Percentiles rank a stretch among this genome's conserved stretches.
Evolutionary conservation across 2,329 filamentous ascomycete genomes (phyloP).

Genomic region (Phaeosphaeria sp.): DNA sequence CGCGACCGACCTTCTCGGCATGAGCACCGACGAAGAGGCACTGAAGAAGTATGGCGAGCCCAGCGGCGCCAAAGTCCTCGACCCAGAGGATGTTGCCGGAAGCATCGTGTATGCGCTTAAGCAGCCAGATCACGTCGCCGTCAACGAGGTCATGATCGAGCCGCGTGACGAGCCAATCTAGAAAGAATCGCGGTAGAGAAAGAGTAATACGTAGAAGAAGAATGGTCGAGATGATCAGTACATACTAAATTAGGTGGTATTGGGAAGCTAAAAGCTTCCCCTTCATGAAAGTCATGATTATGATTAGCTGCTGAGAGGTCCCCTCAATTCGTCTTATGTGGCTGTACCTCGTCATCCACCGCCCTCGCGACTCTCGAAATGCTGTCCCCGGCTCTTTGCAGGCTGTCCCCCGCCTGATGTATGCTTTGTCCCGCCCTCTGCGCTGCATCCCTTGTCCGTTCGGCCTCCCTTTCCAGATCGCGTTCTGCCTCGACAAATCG

Average conservation of each 20-base stretch:
- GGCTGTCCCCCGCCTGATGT: constrained; percentile 9
- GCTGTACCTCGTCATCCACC: constrained; percentile 16
- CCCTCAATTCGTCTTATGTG: constrained; percentile 1
- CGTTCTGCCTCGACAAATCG: constrained; percentile 11
- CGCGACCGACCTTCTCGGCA: constrained; percentile 73
- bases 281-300: not conserved
- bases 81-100: constrained; percentile 73
- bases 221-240: not conserved
- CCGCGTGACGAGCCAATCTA: constrained; percentile 46
- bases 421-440: constrained; percentile 11
- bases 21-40: constrained; percentile 79
- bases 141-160: constrained; percentile 78
- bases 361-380: constrained; percentile 15
- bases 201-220: not conserved
- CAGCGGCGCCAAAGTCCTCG: constrained; percentile 76
- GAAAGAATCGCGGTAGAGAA: not conserved
- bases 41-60: constrained; percentile 81
- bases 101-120: constrained; percentile 77
- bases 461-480: constrained; percentile 12
- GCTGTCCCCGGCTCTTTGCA: constrained; percentile 17
- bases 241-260: not conserved
- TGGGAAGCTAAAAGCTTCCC: not conserved
- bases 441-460: constrained; percentile 6
- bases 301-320: not conserved
- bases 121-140: constrained; percentile 76